Base-by-base conservation (phyloP, 2,329 filamentous ascomycete genomes). In the Sclerotinia spermophila region DNA sequence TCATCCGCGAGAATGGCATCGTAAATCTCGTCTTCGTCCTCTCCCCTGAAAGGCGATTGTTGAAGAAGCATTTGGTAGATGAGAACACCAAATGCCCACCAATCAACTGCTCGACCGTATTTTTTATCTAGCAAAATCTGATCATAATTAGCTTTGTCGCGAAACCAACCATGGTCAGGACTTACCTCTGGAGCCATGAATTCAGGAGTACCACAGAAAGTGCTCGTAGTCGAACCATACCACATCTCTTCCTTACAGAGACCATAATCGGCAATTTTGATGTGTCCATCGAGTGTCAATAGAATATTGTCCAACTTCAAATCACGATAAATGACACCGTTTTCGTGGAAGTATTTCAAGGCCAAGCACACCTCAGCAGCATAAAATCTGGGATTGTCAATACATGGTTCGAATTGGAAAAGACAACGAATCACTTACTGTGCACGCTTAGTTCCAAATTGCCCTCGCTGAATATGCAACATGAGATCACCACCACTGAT, bases 161-260 rank as follows among this genome's bases (percentile, higher is more conserved):
- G 15, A 61, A 40, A 58, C 33, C n/a, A 76, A 73, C 64, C 60
- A 65, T 65, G 38, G 48, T 56, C 33, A n/a, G 59, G 24, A 78
- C 84, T 78, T 85, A 96, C 93, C 86, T 99, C 96, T 13, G 96
- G 96, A 13, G 96, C 96, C 96, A 99, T 99, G 76, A 99, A 99
- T 80, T 99, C 96, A 24, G 96, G 96, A n/a, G 96, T 99, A 81
- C 96, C 96, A 80, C 96, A 99, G 84, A 99, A 99, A 11, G 96
- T 99, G 82, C 94, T 95, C 0, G 96, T 99, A 3, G 92, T 97
- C 70, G 92, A 95, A 58, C 94, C 94, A 79, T 96, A 99, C 94
- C 95, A 99, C 96, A 99, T 99, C 77, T 99, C 94, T 80, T 99
- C 96, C 82, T 99, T 99, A 84, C 96, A 99, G 64, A 99, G 88